Conservation (phyloP, 441 rosid species). For the Erodium texanum region DNA sequence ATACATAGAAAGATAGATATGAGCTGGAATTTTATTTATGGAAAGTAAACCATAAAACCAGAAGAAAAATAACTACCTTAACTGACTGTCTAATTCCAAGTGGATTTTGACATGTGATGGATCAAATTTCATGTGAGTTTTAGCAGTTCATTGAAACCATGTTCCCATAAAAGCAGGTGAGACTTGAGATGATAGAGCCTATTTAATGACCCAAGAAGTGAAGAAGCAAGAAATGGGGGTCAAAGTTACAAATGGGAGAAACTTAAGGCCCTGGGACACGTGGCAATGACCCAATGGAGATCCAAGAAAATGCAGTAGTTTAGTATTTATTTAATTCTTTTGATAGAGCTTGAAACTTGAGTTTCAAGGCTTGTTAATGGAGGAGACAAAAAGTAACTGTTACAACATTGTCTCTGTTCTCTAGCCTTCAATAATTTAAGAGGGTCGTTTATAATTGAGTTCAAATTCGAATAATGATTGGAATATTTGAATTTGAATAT, state of each 20-base stretch:
- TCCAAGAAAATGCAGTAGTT: not conserved
- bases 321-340: not conserved
- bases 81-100: conserved; percentile 16
- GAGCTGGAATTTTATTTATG: too few relatives aligned
- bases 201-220: too few relatives aligned
- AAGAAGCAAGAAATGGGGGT: too few relatives aligned
- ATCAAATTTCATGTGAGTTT: conserved; percentile 17
- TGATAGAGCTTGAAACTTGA: not conserved
- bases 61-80: not conserved
- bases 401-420: conserved; percentile 21
- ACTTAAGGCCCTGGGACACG: too few relatives aligned
- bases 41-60: not conserved
- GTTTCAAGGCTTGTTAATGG: not conserved
- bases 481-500: conserved; percentile 11
- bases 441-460: conserved; percentile 33
- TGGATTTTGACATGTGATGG: conserved; percentile 27
- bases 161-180: conserved; percentile 6
- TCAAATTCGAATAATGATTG: conserved; percentile 24
- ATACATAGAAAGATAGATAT: too few relatives aligned
- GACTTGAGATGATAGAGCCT: too few relatives aligned
- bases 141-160: not conserved
- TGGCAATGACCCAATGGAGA: too few relatives aligned
- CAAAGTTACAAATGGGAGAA: too few relatives aligned
- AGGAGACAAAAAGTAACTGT: conserved; percentile 6
- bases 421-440: conserved; percentile 12